Evolutionary conservation across 331 rosid genomes (phyloP), one percentile per base, ranked within the genome.

Genomic region (Arachis monticola): DNA sequence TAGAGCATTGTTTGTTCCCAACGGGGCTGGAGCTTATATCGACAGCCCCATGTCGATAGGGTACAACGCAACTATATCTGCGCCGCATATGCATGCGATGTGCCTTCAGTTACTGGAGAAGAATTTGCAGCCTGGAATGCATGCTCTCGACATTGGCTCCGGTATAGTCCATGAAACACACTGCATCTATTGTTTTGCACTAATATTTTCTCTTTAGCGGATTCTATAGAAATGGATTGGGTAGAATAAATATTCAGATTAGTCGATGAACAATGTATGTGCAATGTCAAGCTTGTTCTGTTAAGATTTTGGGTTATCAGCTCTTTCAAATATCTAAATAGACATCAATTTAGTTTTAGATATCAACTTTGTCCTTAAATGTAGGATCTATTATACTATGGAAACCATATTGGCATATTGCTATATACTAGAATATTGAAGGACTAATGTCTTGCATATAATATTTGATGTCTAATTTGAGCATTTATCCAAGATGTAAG

Each of bases 11-110:
- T 95, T 95, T 70, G 98, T 89, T 42, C 98, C 98, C 0, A 78
- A 78, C 48, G 99, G 89, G 44, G 55, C 72, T 27, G 69, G 81
- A 0, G 77, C 98, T 44, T 95, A 95, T 81, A 88, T 77, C 6
- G 99, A 95, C 60, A 87, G 84, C 62, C 98, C 99, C 66, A 51
- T 92, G 92, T 72, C 92, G 0, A 92, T 95, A 61, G 99, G 99
- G 8, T 89, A 88, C 69, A 95, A 95, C 79, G 99, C 89, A 66
- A 95, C 99, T 30, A 95, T 95, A 74, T 95, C 99, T 72, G 99
- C 99, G 12, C 99, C 99, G 60, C 99, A 95, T 65, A 95, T 95
- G 99, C 99, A 95, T 57, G 99, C 96, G 5, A 90, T 82, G 12
- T 95, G 99, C 86, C 97, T 95, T 80, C 92, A 92, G 68, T 85